Evolutionary conservation across 306 rosid species (phyloP).

Genomic region (Rosa rugosa): DNA sequence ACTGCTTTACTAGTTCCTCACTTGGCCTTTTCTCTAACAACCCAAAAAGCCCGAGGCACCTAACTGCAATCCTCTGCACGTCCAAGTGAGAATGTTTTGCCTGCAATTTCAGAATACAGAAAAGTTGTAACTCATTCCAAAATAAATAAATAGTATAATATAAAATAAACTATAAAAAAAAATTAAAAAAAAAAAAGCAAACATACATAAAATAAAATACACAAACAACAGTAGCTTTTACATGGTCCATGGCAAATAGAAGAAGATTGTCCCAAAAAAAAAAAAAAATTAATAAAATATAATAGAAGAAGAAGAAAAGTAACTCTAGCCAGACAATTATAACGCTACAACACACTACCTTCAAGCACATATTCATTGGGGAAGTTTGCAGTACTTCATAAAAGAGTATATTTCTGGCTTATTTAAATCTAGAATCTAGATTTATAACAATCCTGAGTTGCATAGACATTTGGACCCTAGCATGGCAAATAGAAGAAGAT

Average conservation of each 20-base stretch:
- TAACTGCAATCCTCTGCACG: slow-evolving; percentile 80
- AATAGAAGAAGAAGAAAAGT: not conserved
- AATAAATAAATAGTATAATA: not conserved
- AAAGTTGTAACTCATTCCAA: slow-evolving; percentile 3
- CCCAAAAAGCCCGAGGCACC: slow-evolving; percentile 93
- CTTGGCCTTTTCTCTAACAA: slow-evolving; percentile 81
- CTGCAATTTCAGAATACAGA: slow-evolving; percentile 50
- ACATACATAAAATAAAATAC: not conserved
- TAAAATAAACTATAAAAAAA: too few species aligned
- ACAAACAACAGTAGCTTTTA: not conserved
- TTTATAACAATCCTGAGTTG: not conserved
- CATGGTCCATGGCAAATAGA: not conserved
- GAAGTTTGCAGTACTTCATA: not conserved
- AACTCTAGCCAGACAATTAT: not conserved
- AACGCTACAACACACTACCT: not conserved
- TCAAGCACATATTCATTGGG: not conserved
- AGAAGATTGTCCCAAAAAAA: too few species aligned
- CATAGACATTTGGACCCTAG: not conserved
- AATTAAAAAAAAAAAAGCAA: not conserved
- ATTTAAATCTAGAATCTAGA: not conserved
- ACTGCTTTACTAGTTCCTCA: slow-evolving; percentile 71
- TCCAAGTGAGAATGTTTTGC: slow-evolving; percentile 86
- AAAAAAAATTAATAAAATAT: too few species aligned
- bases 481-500: not conserved
- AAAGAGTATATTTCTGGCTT: not conserved